Evolutionary conservation across 2,329 filamentous ascomycete genomes (phyloP).

Genomic region (Ceratocystis lukuohia): DNA sequence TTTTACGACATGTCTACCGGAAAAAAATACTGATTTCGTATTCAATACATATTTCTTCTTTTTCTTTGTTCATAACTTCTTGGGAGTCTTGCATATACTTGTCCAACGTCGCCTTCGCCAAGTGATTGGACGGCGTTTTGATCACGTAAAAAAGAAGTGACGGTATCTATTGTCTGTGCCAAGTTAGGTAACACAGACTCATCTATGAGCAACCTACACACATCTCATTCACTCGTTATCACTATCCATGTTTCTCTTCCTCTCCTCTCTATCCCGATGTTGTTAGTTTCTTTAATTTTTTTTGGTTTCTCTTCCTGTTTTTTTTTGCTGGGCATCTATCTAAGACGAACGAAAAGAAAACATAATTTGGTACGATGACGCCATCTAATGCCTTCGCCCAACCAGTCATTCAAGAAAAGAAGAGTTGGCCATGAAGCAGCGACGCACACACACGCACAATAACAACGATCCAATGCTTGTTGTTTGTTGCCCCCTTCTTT

Average conservation of each 20-base stretch:
- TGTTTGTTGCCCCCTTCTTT: background rate
- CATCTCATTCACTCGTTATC: background rate
- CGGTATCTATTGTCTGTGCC: no score
- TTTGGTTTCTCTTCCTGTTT: constrained; percentile 17
- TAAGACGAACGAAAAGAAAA: constrained; percentile 4
- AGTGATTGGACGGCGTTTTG: no score
- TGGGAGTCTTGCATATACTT: no score
- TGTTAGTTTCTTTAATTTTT: constrained; percentile 18
- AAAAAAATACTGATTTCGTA: background rate
- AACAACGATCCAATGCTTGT: background rate
- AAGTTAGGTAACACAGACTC: background rate
- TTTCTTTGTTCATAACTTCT: no score
- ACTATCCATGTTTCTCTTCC: background rate
- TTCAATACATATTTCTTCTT: no score
- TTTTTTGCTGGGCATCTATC: constrained; percentile 6
- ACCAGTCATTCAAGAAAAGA: background rate
- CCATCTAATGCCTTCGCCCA: background rate
- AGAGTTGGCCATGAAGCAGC: background rate
- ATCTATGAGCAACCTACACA: background rate
- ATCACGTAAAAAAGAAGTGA: no score
- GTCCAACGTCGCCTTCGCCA: no score
- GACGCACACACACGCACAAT: background rate
- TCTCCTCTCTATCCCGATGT: background rate
- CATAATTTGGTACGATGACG: background rate
- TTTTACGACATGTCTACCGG: background rate